Conservation (phyloP, 768 basidiomycete species). For the Pulveroboletus sp. region DNA sequence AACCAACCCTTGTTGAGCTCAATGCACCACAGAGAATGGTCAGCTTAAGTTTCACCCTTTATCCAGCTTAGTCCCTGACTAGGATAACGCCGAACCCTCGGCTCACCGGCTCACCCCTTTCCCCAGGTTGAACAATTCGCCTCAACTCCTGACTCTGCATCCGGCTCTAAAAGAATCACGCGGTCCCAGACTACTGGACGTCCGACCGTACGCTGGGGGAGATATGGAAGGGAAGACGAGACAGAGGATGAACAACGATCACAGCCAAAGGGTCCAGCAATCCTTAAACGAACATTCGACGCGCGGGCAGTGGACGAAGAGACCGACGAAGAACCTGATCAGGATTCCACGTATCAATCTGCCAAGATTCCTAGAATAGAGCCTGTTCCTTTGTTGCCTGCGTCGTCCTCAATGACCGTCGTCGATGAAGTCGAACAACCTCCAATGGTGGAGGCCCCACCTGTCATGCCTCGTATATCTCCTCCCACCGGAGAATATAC, state of each 20-base stretch:
- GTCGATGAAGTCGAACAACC: conserved; percentile 22
- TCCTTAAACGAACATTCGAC: conserved; percentile 32
- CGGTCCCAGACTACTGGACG: conserved; percentile 34
- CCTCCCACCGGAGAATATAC: conserved; percentile 32
- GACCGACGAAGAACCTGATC: conserved; percentile 30
- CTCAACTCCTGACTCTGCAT: conserved; percentile 24
- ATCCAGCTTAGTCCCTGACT: conserved; percentile 27
- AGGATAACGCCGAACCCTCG: conserved; percentile 27
- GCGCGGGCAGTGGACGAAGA: conserved; percentile 34
- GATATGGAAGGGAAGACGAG: conserved; percentile 29
- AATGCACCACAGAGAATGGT: conserved; percentile 27
- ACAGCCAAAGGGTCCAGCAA: conserved; percentile 11
- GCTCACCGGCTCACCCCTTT: conserved; percentile 18
- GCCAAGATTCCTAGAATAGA: conserved; percentile 30
- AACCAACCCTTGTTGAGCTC: conserved; percentile 26
- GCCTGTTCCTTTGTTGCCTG: conserved; percentile 17
- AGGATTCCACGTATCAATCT: conserved; percentile 13
- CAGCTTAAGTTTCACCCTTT: conserved; percentile 25
- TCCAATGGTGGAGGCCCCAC: conserved; percentile 4
- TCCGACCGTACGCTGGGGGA: conserved; percentile 32
- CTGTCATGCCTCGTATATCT: conserved; percentile 14
- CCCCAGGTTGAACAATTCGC: conserved; percentile 17
- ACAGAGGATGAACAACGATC: conserved; percentile 18
- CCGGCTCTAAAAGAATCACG: conserved; percentile 26
- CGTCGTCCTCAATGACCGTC: conserved; percentile 27